A percentile compares a stretch with the other conserved stretches of the same genome.
These are phyloP conservation scores for Colletotrichum cuscutae DNA, from an alignment of 2,329 filamentous ascomycete species.

Conservation along the genomic window DNA sequence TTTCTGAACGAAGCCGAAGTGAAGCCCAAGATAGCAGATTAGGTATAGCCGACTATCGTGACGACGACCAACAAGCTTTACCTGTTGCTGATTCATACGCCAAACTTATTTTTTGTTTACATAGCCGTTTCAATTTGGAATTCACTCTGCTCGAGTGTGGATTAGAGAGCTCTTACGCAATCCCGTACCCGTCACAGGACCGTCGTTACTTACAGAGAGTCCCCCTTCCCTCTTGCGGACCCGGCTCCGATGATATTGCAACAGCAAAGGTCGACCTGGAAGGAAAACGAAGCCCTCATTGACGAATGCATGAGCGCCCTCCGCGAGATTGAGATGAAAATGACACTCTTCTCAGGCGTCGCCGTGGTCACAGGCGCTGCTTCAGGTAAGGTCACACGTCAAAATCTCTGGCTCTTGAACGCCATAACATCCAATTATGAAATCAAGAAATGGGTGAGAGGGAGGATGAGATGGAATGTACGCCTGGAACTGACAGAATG, in stretches of 20 bases:
- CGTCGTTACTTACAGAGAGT: not conserved
- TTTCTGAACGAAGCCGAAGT: too few relatives aligned
- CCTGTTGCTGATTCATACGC: not conserved
- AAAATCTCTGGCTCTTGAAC: not conserved
- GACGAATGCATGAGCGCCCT: not conserved
- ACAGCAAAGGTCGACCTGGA: not conserved
- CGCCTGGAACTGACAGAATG: not conserved
- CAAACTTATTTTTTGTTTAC: not conserved
- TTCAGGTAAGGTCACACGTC: constrained; percentile 40
- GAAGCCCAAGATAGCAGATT: not conserved
- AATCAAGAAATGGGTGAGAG: too few relatives aligned
- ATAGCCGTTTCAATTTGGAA: too few relatives aligned
- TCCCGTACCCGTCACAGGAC: not conserved
- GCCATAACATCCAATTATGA: not conserved
- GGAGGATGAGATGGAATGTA: too few relatives aligned
- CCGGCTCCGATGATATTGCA: not conserved
- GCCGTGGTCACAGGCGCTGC: constrained; percentile 45
- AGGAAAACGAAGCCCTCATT: constrained; percentile 7
- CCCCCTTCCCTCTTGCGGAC: not conserved
- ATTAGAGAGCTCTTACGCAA: not conserved
- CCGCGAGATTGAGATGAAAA: constrained; percentile 22
- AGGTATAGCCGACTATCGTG: not conserved
- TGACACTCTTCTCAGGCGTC: constrained; percentile 43
- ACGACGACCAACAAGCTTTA: not conserved
- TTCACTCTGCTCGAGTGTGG: not conserved